These are phyloP conservation scores for Drosera capensis DNA, from an alignment of 148 eudicot genomes.

Conservation along the genomic window DNA sequence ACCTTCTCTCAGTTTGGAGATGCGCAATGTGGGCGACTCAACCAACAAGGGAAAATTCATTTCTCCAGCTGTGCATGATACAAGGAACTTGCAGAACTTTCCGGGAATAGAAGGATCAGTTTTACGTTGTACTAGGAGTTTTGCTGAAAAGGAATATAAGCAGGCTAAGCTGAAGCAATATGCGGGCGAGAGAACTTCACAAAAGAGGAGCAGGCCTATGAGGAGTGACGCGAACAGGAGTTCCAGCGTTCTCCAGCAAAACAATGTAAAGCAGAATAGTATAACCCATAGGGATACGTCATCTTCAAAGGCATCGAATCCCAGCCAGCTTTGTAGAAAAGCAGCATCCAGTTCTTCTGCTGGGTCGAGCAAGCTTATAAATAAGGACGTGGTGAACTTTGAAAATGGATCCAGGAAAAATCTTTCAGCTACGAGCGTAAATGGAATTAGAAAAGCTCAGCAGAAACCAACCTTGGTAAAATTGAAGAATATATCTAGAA, in stretches of 20 bases:
- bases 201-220: constrained; percentile 25
- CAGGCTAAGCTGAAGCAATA: constrained; percentile 20
- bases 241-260: constrained; percentile 45
- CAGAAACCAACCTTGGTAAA: constrained; percentile 23
- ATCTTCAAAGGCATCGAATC: constrained; percentile 21
- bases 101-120: constrained; percentile 31
- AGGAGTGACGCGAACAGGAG: constrained; percentile 29
- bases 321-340: constrained; percentile 39
- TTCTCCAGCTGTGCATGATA: constrained; percentile 28
- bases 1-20: constrained; percentile 27
- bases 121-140: constrained; percentile 24
- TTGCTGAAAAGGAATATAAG: constrained; percentile 31
- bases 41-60: constrained; percentile 45
- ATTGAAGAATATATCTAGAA: constrained; percentile 32
- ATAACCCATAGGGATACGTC: constrained; percentile 24
- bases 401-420: constrained; percentile 29
- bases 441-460: too few relatives aligned
- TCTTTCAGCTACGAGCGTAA: constrained; percentile 16
- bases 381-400: constrained; percentile 34
- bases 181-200: constrained; percentile 20
- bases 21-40: constrained; percentile 20
- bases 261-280: constrained; percentile 69
- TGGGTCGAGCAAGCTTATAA: constrained; percentile 37
- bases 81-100: constrained; percentile 26
- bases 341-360: constrained; percentile 11